Conservation (phyloP, 768 basidiomycete genomes). For the Mycena kentingensis region DNA sequence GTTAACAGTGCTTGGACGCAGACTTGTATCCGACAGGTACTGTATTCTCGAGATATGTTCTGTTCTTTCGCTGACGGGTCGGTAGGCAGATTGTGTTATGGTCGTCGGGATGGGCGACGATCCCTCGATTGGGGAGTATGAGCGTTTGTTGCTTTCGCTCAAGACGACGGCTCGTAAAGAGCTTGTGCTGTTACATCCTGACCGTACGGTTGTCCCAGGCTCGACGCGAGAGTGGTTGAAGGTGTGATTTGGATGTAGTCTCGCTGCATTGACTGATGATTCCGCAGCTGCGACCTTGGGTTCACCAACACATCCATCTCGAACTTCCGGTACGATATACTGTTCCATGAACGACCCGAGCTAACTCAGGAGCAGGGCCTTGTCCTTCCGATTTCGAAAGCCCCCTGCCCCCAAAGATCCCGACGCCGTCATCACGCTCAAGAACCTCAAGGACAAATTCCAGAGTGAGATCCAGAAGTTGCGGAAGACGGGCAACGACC, state of each 20-base stretch:
- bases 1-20: slow-evolving; percentile 97
- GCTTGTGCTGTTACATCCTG: slow-evolving; percentile 89
- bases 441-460: slow-evolving; percentile 90
- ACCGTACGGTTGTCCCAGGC: slow-evolving; percentile 84
- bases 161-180: slow-evolving; percentile 99
- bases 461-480: slow-evolving; percentile 89
- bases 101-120: slow-evolving; percentile 94
- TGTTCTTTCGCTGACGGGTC: slow-evolving; percentile 2
- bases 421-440: slow-evolving; percentile 84
- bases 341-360: slow-evolving; percentile 12
- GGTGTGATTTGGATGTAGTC: slow-evolving; percentile 42
- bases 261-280: slow-evolving; percentile 8
- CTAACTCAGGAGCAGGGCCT: slow-evolving; percentile 56
- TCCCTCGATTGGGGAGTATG: slow-evolving; percentile 89
- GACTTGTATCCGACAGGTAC: slow-evolving; percentile 92
- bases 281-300: slow-evolving; percentile 86
- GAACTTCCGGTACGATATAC: slow-evolving; percentile 68
- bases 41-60: background rate
- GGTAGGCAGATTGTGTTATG: slow-evolving; percentile 93
- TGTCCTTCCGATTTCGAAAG: slow-evolving; percentile 63
- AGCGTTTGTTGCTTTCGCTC: slow-evolving; percentile 88
- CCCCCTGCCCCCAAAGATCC: slow-evolving; percentile 71
- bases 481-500: slow-evolving; percentile 61
- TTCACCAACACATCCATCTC: slow-evolving; percentile 94
- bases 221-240: slow-evolving; percentile 96